These are phyloP conservation scores for Tolypocladium tundrense DNA, from an alignment of 2,329 filamentous ascomycete genomes.

Conservation along the genomic window DNA sequence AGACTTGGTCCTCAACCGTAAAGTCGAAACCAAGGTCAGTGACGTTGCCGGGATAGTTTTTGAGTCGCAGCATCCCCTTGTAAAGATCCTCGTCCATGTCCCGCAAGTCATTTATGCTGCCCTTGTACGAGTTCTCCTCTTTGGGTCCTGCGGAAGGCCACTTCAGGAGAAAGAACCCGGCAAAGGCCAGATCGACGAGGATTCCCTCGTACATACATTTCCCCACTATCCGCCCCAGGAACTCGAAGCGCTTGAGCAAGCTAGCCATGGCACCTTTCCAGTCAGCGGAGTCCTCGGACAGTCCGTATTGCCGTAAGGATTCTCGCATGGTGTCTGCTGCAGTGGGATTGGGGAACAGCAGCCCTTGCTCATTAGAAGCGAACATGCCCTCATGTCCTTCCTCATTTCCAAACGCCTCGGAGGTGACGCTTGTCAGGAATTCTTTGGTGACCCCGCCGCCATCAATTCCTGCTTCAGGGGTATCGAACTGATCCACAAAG, in stretches of 20 bases:
- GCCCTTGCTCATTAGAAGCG: constrained; percentile 70
- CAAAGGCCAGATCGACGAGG: constrained; percentile 84
- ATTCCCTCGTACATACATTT: constrained; percentile 98
- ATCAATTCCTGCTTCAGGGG: constrained; percentile 86
- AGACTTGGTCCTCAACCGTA: constrained; percentile 67
- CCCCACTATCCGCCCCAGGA: constrained; percentile 82
- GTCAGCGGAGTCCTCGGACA: constrained; percentile 41
- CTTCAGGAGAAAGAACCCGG: constrained; percentile 90
- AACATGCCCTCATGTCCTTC: constrained; percentile 51
- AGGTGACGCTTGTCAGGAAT: constrained; percentile 81
- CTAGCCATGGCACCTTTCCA: constrained; percentile 49
- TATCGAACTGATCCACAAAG: constrained; percentile 85
- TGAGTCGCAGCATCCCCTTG: constrained; percentile 70
- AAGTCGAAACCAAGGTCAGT: constrained; percentile 67
- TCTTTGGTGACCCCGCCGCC: constrained; percentile 97
- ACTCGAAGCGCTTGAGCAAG: constrained; percentile 71
- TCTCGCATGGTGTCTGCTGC: constrained; percentile 61
- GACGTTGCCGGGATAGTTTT: constrained; percentile 77
- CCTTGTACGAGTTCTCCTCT: constrained; percentile 65
- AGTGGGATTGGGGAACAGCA: constrained; percentile 80
- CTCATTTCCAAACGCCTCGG: constrained; percentile 63
- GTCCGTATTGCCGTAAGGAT: constrained; percentile 38
- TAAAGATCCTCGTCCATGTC: constrained; percentile 89
- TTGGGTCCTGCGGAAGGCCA: constrained; percentile 67
- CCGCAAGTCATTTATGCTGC: constrained; percentile 88